Evolutionary conservation across 495 filamentous ascomycete species (phyloP), one percentile per base, ranked within the genome.

Genomic region (Diplogelasinospora grovesii): DNA sequence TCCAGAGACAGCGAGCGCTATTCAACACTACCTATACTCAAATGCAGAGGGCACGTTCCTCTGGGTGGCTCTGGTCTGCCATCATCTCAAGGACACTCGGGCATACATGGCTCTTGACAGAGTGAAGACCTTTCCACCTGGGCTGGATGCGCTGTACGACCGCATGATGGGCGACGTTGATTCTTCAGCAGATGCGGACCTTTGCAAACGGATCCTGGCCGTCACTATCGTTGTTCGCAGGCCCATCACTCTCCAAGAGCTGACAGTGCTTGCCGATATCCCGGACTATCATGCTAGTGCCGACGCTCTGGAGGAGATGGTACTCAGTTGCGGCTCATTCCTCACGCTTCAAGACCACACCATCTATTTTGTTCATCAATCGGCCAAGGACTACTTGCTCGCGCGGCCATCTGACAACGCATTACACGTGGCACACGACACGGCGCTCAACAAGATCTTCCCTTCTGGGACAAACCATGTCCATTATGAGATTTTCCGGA

Each of bases 331-430:
- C 27, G 62, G 53, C 16, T 64, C 61, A 15, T 60, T 64, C 38
- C 42, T 64, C 0, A 53, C 43, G 1, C 13, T 64, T n/a, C 53
- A 52, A 8, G 41, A 60, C 7, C n/a, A 47, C 11, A 50, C 23
- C 1, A 46, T 72, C 22, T 50, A 45, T 25, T 53, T 69, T 11
- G 46, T 72, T 10, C 63, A 72, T 49, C 64, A 68, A 46, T 72
- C 68, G 9, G 67, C 53, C 8, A 64, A 63, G 23, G 66, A 71
- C 22, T 69, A 51, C 41, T 40, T 71, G 1, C 11, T 39, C 8
- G 19, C 22, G 11, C 16, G 27, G 10, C 32, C 21, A n/a, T 1
- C 9, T 4, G 11, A 35, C n/a, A n/a, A n/a, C n/a, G n/a, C n/a
- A n/a, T n/a, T n/a, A n/a, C n/a, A n/a, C n/a, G n/a, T n/a, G n/a